Evolutionary conservation across 2,329 filamentous ascomycete species (phyloP), one percentile per base, ranked within the genome.

Genomic region (Ophiostoma novo-ulmi): DNA sequence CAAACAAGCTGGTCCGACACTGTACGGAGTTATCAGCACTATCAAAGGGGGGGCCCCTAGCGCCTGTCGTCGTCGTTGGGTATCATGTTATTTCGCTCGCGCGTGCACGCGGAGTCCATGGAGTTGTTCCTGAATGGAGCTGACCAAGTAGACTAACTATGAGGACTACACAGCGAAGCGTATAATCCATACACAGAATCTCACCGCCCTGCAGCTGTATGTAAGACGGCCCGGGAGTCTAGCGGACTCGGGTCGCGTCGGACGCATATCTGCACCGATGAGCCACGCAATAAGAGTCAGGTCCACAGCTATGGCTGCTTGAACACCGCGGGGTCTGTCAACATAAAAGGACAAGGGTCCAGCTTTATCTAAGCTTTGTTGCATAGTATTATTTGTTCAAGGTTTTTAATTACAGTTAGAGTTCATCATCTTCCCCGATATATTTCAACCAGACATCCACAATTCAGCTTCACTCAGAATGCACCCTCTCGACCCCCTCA

Each of bases 401-500:
- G 3, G 0, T 26, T 2, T 58, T 26, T 10, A 31, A 26, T 10
- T 5, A 14, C 20, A 14, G 4, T 2, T 0, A 11, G 8, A 61
- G 3, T 26, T 5, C 3, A 61, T 61, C 10, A 31, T 3, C 14
- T 20, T 35, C 11, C 31, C 26, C 26, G 4, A 36, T 63, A 63
- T 11, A 31, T 31, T 31, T 31, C 31, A 31, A 31, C 44, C 8
- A 13, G 31, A 17, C 41, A 52, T n/a, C 44, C 26, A 14, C 20
- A 67, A 11, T 8, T 13, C 61, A 39, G 38, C 66, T 22, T 20
- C 69, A 20, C 26, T 35, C 38, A 26, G 61, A 65, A 65, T 65
- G 63, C 63, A 65, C 20, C 63, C 63, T 22, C 71, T 72, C 20
- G 71, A 72, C 55, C 71, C 71, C 26, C 64, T 72, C 20, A 68